A percentile compares a stretch with the other conserved stretches of the same genome.
Evolutionary conservation across 1,284 basidiomycete species (phyloP).

Genomic region (Grifola frondosa): DNA sequence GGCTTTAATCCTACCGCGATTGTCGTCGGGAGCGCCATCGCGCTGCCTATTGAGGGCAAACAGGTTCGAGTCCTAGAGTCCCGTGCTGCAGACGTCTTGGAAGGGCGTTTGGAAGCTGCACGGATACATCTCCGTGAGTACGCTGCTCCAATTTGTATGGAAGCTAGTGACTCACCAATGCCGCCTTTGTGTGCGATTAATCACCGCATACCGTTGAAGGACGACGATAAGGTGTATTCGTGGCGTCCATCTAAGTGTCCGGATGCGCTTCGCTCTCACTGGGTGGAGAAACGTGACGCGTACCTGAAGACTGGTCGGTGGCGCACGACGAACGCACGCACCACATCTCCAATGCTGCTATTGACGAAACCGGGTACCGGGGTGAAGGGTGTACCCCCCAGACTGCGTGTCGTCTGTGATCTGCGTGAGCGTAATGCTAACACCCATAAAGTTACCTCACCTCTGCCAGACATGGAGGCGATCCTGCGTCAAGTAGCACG

Average conservation of each 20-base stretch:
- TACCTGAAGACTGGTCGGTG: constrained; percentile 32
- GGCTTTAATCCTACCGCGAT: not conserved
- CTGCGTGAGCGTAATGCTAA: constrained; percentile 26
- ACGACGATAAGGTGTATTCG: constrained; percentile 29
- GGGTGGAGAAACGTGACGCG: constrained; percentile 28
- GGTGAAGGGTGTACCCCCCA: constrained; percentile 7
- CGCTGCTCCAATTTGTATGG: constrained; percentile 26
- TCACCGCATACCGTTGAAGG: constrained; percentile 37
- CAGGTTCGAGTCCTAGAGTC: constrained; percentile 11
- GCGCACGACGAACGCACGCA: constrained; percentile 21
- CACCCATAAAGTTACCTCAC: constrained; percentile 21
- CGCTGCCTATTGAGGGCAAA: constrained; percentile 13
- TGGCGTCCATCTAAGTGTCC: constrained; percentile 33
- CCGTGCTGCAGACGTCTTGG: constrained; percentile 12
- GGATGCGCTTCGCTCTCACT: constrained; percentile 26
- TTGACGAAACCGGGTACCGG: constrained; percentile 32
- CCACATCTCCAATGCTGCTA: constrained; percentile 36
- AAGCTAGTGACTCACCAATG: constrained; percentile 26
- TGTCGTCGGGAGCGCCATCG: not conserved
- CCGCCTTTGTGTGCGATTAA: constrained; percentile 36
- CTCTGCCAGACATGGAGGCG: constrained; percentile 23
- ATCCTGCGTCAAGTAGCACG: constrained; percentile 13
- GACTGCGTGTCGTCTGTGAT: constrained; percentile 22
- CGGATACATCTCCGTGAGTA: constrained; percentile 18
- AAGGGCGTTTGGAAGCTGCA: constrained; percentile 14